Base-by-base conservation (phyloP, 495 filamentous ascomycete species). In the Penicillium salamii region DNA sequence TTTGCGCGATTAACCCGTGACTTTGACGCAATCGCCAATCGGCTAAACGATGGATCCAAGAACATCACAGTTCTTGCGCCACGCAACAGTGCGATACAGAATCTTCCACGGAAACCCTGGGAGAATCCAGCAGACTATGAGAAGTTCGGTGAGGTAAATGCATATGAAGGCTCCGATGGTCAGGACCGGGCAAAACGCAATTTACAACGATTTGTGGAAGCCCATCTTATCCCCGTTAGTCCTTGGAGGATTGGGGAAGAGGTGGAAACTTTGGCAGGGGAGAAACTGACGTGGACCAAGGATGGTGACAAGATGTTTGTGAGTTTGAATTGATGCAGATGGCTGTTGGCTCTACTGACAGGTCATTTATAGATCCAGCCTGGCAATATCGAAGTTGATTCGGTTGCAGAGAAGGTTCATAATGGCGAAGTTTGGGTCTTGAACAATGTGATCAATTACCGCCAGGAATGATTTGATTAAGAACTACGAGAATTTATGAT, bases 41-140 rank as follows among this genome's bases (percentile, higher is more conserved):
- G 88, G 1, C 76, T 98, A 7, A 82, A 88, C 51, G 81, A 90
- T 64, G 66, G 71, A 1, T 59, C 74, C 0, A 65, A 78, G 45
- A 96, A 96, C 61, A 86, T 90, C 9, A 98, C 95, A 1, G 87
- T 98, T 20, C 78, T 98, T 0, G 93, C 93, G 2, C 95, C 93
- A 1, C 66, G 85, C 5, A 97, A 98, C 67, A 82, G 79, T 32
- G 90, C 82, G 1, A 81, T 98, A 52, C 85, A 85, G 54, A 78
- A 68, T 1, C 75, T 97, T 32, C 90, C 91, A 0, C 76, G 88
- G 48, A 97, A 97, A 61, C 93, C 93, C 2, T 98, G 93, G 93
- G 92, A 98, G 57, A 84, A 95, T 53, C 83, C 89, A 0, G 68
- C 81, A 32, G 95, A 98, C 47, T 96, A 95, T 63, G 71, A 69